phyloP scores from a whole-genome alignment of 129 eudicot species.

The Erigeron canadensis region DNA sequence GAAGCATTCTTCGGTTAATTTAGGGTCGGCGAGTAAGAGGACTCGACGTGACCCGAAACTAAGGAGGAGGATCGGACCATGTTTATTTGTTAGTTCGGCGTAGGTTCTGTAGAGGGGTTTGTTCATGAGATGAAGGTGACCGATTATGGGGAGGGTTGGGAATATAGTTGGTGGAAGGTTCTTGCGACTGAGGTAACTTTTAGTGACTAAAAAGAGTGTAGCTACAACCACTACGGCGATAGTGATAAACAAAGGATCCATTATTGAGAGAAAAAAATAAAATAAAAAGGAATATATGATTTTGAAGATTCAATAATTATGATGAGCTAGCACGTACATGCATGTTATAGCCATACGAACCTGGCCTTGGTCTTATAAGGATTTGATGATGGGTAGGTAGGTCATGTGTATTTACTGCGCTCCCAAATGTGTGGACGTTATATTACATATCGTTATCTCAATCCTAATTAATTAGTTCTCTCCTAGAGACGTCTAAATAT shows the following conservation, averaged over 20 bases:
- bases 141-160: slow-evolving; percentile 27
- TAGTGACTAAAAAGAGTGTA: neutral
- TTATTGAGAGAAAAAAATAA: too few species aligned
- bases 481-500: too few species aligned
- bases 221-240: neutral
- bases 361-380: too few species aligned
- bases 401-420: too few species aligned
- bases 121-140: slow-evolving; percentile 11
- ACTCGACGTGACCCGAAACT: slow-evolving; percentile 21
- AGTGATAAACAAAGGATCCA: neutral
- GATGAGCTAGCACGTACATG: too few species aligned
- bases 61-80: slow-evolving; percentile 26
- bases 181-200: neutral
- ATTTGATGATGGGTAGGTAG: too few species aligned
- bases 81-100: slow-evolving; percentile 10
- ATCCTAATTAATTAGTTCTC: too few species aligned
- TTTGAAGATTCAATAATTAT: too few species aligned
- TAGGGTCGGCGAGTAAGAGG: slow-evolving; percentile 16
- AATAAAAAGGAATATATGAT: too few species aligned
- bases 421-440: too few species aligned
- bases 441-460: too few species aligned
- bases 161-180: slow-evolving; percentile 23
- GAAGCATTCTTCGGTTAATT: slow-evolving; percentile 17
- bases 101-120: slow-evolving; percentile 13
- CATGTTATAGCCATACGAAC: too few species aligned